Conservation (phyloP, 1,139 yeast genomes). For the Pichiaceae sp. region DNA sequence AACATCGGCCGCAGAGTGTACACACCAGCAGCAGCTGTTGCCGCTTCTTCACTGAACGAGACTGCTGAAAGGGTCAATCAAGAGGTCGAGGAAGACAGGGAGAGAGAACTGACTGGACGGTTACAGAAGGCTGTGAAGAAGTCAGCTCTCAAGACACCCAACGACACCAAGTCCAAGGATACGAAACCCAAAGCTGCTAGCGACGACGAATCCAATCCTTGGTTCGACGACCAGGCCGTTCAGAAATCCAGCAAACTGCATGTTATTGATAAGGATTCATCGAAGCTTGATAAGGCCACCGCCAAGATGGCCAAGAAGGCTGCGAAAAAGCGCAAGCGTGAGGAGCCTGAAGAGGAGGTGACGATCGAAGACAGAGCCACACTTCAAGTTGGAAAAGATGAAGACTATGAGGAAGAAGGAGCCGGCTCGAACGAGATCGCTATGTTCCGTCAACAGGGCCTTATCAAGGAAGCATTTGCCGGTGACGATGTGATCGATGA, state of each 20-base stretch:
- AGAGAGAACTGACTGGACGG: constrained; percentile 36
- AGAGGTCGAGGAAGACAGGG: constrained; percentile 50
- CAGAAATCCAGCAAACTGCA: constrained; percentile 39
- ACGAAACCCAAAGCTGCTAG: constrained; percentile 3
- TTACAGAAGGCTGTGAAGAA: constrained; percentile 7
- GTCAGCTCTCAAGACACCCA: constrained; percentile 3
- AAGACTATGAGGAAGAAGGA: constrained; percentile 27
- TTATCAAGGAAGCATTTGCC: constrained; percentile 85
- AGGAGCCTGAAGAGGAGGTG: constrained; percentile 26
- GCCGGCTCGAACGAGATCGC: constrained; percentile 28
- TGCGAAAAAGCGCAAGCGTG: constrained; percentile 28
- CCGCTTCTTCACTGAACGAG: constrained; percentile 21
- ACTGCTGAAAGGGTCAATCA: constrained; percentile 36
- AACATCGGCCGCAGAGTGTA: constrained; percentile 81
- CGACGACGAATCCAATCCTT: constrained; percentile 35
- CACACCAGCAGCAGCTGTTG: constrained; percentile 55
- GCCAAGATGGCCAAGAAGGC: constrained; percentile 38
- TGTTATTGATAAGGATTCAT: constrained; percentile 45
- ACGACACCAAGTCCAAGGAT: not conserved
- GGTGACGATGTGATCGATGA: constrained; percentile 82
- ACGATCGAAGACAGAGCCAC: constrained; percentile 44
- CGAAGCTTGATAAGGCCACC: constrained; percentile 43
- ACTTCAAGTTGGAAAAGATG: constrained; percentile 24
- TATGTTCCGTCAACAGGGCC: constrained; percentile 70
- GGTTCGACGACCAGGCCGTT: constrained; percentile 25